Evolutionary conservation across 116 monocot species (phyloP).

Genomic region (Trichopus zeylanicus): DNA sequence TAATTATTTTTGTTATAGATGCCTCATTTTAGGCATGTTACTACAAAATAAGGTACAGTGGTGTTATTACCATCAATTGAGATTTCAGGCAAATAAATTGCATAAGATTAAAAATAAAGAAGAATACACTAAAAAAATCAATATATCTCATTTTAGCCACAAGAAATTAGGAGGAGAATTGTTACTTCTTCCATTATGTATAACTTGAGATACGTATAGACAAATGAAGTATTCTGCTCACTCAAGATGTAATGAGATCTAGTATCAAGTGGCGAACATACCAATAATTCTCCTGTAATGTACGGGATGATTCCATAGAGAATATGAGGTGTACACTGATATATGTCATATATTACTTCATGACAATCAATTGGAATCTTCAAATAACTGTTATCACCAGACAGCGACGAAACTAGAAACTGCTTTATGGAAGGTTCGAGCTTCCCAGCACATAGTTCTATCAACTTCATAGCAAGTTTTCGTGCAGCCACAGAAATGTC

Average conservation of each 20-base stretch:
- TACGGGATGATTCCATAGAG: constrained; percentile 74
- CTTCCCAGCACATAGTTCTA: constrained; percentile 66
- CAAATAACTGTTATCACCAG: constrained; percentile 54
- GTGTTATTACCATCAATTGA: no score
- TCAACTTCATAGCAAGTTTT: constrained; percentile 79
- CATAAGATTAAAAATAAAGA: no score
- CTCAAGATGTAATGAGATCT: not conserved
- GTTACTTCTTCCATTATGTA: not conserved
- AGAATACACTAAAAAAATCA: no score
- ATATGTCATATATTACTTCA: constrained; percentile 89
- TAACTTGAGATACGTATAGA: no score
- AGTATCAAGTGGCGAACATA: constrained; percentile 14
- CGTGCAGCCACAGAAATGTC: constrained; percentile 68
- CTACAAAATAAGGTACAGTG: no score
- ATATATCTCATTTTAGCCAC: no score
- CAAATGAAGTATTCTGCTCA: not conserved
- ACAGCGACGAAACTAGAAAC: constrained; percentile 76
- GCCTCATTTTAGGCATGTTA: no score
- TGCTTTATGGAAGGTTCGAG: constrained; percentile 77
- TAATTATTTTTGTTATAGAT: no score
- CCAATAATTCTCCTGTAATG: constrained; percentile 88
- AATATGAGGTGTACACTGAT: constrained; percentile 82
- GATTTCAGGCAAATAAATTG: no score
- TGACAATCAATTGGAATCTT: constrained; percentile 57
- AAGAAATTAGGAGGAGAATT: not conserved